Percentiles rank a stretch among this genome's conserved stretches.
phyloP scores from a whole-genome alignment of 257 asterid genomes.

The Penstemon barbatus region DNA sequence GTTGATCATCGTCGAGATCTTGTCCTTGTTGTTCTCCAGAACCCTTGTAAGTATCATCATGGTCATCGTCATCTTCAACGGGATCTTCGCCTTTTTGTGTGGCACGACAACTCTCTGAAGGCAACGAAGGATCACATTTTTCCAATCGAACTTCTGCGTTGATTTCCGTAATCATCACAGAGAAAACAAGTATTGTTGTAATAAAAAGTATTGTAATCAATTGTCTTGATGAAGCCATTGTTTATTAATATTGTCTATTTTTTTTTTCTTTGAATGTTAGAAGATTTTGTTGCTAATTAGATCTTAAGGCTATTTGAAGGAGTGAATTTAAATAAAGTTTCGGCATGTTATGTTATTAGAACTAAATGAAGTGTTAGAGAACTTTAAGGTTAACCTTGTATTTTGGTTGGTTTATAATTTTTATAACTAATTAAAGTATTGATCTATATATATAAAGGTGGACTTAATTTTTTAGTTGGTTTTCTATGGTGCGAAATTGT shows the following conservation, averaged over 20 bases:
- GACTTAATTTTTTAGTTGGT: no score
- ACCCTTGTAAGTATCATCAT: background rate
- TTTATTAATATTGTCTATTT: background rate
- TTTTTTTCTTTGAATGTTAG: background rate
- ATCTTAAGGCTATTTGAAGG: background rate
- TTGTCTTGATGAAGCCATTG: slow-evolving; percentile 30
- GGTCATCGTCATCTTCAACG: slow-evolving; percentile 21
- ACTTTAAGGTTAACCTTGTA: no score
- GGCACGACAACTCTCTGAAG: background rate
- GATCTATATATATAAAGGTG: no score
- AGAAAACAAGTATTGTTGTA: slow-evolving; percentile 27
- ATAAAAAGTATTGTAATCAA: background rate
- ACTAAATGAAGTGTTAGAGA: no score
- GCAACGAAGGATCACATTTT: slow-evolving; percentile 17
- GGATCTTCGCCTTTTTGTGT: background rate
- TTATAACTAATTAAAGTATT: no score
- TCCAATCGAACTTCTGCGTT: background rate
- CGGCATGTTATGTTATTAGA: no score
- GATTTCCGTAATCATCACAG: slow-evolving; percentile 22
- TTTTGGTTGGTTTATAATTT: no score
- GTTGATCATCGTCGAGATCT: slow-evolving; percentile 13
- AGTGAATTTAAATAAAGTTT: background rate
- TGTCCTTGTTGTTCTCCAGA: background rate
- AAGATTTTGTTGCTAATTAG: background rate
- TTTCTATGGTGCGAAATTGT: no score